Evolutionary conservation across 2,329 filamentous ascomycete genomes (phyloP), one percentile per base, ranked within the genome.

Genomic region (Xylariaceae sp.): DNA sequence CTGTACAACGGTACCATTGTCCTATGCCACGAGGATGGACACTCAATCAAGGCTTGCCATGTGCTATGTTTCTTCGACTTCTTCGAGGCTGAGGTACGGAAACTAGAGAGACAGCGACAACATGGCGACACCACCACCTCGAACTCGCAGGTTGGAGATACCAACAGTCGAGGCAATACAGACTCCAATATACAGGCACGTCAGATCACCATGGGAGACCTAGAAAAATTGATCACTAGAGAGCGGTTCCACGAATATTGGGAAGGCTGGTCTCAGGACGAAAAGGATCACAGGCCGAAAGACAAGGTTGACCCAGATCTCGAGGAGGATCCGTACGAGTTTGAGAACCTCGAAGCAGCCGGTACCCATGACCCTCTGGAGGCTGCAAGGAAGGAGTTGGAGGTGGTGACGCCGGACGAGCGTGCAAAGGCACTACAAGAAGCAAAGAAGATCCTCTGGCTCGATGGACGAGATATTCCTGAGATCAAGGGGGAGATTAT

Each of bases 61-160:
- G 34, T 46, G 4, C 22, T 46, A 11, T 41, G 39, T 15, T 46
- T 46, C 34, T 35, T 31, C 37, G 29, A 34, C 34, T 46, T 46
- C 34, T 18, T 33, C 22, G 39, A 46, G 30, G 19, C 17, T 13
- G 33, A 42, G 19, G n/a, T 42, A 2, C 26, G 34, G 15, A 6
- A 26, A 11, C 16, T 37, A 6, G 22, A 26, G 22, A 11, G 6
- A 6, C 22, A 11, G 22, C 15, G 9, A 8, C 3, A 3, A 8
- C 39, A 9, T 24, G 17, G 16, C 8, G 3, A 11, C 19, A 22
- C 7, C 30, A 32, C 30, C 22, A 26, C 6, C 22, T 11, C 22
- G n/a, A n/a, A n/a, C n/a, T n/a, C n/a, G n/a, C n/a, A n/a, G n/a
- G n/a, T n/a, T n/a, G n/a, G n/a, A n/a, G n/a, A n/a, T n/a, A n/a